Base-by-base conservation (phyloP, 1,139 yeast species). In the Taphrina populina region DNA sequence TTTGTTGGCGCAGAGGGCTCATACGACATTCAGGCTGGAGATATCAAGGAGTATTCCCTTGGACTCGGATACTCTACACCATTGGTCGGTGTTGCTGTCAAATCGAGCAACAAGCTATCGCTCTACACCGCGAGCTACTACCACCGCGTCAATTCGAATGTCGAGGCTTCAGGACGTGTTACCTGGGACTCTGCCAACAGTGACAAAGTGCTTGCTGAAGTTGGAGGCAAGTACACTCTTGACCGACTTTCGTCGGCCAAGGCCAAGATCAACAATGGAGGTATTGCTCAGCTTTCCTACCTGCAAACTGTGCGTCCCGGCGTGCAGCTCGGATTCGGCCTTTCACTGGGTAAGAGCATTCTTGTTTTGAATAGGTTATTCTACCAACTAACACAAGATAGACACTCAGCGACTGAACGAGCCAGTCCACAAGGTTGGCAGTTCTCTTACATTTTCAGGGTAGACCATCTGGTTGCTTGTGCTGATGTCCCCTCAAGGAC, bases 1-100 rank as follows among this genome's bases (percentile, higher is more conserved):
- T 82, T 95, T 65, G 94, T 92, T 66, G 98, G 98, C 76, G 95
- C 94, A 65, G 96, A 92, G 76, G 82, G 92, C 70, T 95, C 95
- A 69, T 92, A 92, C 78, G 97, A 94, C 76, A 87, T 92, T 70
- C 79, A 88, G 66, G 80, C 85, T 64, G 97, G 96, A 69, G 80
- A 86, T 74, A 84, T 94, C 71, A 85, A 95, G 76, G 86, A 87
- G 75, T 90, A 90, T 82, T 83, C 96, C 61, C 85, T 90, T 63
- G 96, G 95, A 68, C 79, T 87, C 67, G 98, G 97, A 70, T 92
- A 87, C 84, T 77, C 87, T 69, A 87, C 87, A 71, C 85, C 92
- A 66, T 78, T 81, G 67, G 90, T 88, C 82, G 79, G 95, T 62
- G 82, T 92, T 65, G 88, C 96, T 62, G 79, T 92, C 64, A 82